Base-by-base conservation (phyloP, 106 monocot genomes). In the Apostasia ramifera region DNA sequence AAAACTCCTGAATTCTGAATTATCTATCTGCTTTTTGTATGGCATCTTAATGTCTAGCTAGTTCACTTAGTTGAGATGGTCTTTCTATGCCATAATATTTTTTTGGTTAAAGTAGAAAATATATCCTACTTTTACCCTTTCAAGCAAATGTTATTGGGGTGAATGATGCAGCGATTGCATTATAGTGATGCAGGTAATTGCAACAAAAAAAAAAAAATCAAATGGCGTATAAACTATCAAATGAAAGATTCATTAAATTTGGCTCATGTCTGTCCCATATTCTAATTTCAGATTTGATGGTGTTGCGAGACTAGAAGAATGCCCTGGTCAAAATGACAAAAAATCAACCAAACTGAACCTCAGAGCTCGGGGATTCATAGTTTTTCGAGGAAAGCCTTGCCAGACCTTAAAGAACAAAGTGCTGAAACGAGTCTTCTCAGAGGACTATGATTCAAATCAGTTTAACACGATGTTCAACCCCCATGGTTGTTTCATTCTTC, bases 351-450 rank as follows among this genome's bases (percentile, higher is more conserved):
- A 53, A 44, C 5, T 66, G 47, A 68, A 5, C 39, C 55, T 46
- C 5, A 9, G 10, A 6, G 64, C 26, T 57, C n/a, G 2, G 4
- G 46, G 70, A 49, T 60, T 57, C 38, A 70, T 46, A 44, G 62
- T 70, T 45, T 70, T 50, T n/a, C 57, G 61, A 6, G 66, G 72
- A 47, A 88, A 67, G 54, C 12, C 73, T 37, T 6, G 51, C 63
- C 37, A 59, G 15, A 64, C 74, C 46, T 66, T 86, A 54, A 85
- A 85, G 56, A 51, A 74, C 39, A 79, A 78, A 47, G 76, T 90
- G 9, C 76, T 85, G 6, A 86, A 81, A 3, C 71, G 94, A 14
- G 87, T 90, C 7, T 87, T 94, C 73, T 90, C 94, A 2, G 90
- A 94, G 67, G 94, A 94, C 51, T 87, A 87, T 44, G 84, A 82